Evolutionary conservation across 768 basidiomycete genomes (phyloP).

Genomic region (Trametes sanguinea): DNA sequence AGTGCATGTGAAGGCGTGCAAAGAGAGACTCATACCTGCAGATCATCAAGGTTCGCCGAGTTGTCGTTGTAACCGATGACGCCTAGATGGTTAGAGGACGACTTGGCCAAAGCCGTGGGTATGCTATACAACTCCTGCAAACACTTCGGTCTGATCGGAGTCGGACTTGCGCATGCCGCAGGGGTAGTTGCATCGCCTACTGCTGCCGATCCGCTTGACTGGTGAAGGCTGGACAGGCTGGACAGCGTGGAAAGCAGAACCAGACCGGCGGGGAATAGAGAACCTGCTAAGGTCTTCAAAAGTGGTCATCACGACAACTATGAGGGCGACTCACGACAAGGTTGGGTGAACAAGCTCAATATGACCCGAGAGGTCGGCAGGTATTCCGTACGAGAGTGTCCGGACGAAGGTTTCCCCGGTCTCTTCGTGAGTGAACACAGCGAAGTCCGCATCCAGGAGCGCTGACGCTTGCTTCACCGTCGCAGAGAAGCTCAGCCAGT

Average conservation of each 20-base stretch:
- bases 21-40: conserved; percentile 19
- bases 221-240: conserved; percentile 6
- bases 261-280: conserved; percentile 8
- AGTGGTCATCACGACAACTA: neutral
- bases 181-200: conserved; percentile 28
- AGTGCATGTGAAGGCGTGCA: too few relatives aligned
- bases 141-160: conserved; percentile 33
- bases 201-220: neutral
- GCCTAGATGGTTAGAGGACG: conserved; percentile 29
- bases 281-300: conserved; percentile 38
- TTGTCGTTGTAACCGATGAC: conserved; percentile 38
- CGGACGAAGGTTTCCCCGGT: conserved; percentile 34
- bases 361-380: conserved; percentile 31
- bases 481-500: conserved; percentile 37
- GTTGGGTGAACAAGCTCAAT: conserved; percentile 37
- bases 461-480: conserved; percentile 38
- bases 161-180: conserved; percentile 22
- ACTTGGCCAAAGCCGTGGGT: conserved; percentile 34
- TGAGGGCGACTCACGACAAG: conserved; percentile 23
- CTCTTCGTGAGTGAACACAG: conserved; percentile 33
- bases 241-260: neutral
- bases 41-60: conserved; percentile 33
- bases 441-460: conserved; percentile 38
- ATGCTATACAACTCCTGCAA: conserved; percentile 40
- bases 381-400: conserved; percentile 41